Base-by-base conservation (phyloP, 805 yeast genomes). In the Candida silvatica region DNA sequence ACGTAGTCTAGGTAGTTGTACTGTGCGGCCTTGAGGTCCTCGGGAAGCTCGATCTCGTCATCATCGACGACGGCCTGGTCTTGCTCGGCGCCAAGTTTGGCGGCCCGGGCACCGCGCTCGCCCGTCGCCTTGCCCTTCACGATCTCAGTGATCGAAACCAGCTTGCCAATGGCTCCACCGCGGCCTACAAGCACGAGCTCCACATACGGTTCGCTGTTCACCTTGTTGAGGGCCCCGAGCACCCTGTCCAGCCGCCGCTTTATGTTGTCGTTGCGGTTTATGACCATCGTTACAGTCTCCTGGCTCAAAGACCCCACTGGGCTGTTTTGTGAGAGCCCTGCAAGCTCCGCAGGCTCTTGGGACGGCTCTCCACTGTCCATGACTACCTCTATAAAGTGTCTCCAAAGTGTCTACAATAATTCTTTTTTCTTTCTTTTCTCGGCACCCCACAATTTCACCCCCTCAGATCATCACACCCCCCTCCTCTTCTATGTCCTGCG, bases 111-210 rank as follows among this genome's bases (percentile, higher is more conserved):
- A 5, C 36, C 27, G 7, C 17, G 6, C 15, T 32, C 34, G 2
- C 18, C 17, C 5, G 51, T 9, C n/a, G n/a, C n/a, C 33, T 51
- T 51, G 32, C 54, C 56, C 37, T 56, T 56, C 22, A 56, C 32
- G 2, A 56, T 52, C 30, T 56, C 61, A 7, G 47, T 37, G 5
- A 56, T 40, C 2, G 56, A 46, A 5, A 56, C 35, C 42, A 56
- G 36, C 33, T 56, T 56, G 32, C 54, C 60, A 12, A 54, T 46
- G 1, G 41, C 40, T 24, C 47, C 51, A 18, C 45, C 44, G 20
- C 38, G 28, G 1, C 47, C 42, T 18, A 40, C 36, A 9, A 54
- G 35, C 5, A 54, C 28, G 3, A 48, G n/a, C 7, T 47, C 47
- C 5, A 34, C 36, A n/a, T n/a, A n/a, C n/a, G n/a, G n/a, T 11